phyloP scores from a whole-genome alignment of 768 basidiomycete genomes.

The Russula sp. region DNA sequence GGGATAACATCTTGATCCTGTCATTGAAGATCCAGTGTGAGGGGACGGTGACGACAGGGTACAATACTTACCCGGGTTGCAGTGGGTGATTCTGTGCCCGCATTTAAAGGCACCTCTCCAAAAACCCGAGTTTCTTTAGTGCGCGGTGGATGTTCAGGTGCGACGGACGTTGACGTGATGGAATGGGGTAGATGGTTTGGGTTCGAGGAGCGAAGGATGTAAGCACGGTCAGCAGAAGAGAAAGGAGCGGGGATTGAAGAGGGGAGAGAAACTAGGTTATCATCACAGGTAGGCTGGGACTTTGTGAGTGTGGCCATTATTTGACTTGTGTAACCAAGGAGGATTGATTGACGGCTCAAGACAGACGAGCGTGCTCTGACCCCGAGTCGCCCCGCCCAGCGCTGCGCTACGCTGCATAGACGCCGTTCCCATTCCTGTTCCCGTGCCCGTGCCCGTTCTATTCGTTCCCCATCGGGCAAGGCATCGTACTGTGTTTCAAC shows the following conservation, averaged over 20 bases:
- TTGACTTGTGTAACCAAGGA: background rate
- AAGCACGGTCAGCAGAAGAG: conserved; percentile 11
- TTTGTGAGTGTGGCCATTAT: conserved; percentile 20
- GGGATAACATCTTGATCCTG: conserved; percentile 54
- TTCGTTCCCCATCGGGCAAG: background rate
- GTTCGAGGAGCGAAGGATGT: conserved; percentile 3
- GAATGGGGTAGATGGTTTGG: background rate
- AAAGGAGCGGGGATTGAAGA: conserved; percentile 20
- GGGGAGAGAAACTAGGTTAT: conserved; percentile 1
- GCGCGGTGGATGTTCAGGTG: background rate
- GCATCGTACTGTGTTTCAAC: too few species aligned
- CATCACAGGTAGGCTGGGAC: conserved; percentile 5
- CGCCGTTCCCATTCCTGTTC: background rate
- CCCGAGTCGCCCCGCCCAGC: background rate
- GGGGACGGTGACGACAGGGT: background rate
- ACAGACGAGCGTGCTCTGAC: too few species aligned
- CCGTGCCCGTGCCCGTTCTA: background rate
- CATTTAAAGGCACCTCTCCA: background rate
- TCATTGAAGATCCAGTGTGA: background rate
- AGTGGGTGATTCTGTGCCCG: background rate
- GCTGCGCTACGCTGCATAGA: background rate
- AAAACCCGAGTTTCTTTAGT: background rate
- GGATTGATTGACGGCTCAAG: too few species aligned
- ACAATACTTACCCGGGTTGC: background rate
- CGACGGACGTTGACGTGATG: background rate